Evolutionary conservation across 2,329 filamentous ascomycete genomes (phyloP), one percentile per base, ranked within the genome.

Genomic region (Rhinocladiella similis): DNA sequence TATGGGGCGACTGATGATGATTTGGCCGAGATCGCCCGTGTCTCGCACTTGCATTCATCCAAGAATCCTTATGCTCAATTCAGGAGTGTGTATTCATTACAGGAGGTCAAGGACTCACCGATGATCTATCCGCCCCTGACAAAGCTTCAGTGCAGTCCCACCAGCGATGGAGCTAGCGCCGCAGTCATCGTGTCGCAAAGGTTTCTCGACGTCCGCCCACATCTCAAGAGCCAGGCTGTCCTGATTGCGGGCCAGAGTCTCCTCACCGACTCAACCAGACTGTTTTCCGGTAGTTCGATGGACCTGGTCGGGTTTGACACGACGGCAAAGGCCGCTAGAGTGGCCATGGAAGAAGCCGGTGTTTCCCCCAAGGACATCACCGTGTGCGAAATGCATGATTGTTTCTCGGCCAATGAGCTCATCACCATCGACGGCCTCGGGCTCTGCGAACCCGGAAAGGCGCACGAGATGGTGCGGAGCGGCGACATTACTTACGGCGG

Each of bases 371-470:
- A 76, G 27, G 88, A 96, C 63, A 81, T 92, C 61, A 85, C 88
- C 68, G 89, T 97, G 14, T 91, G 90, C 69, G 93, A 97, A 77
- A 79, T 97, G 59, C 93, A 97, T 75, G 93, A 97, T 77, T 97
- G 93, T 77, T 97, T 97, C 81, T 90, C 86, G 14, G 86, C 92
- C 16, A 97, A 97, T 72, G 90, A 97, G 78, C 89, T 97, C 87
- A 82, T 94, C 48, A 86, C 85, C 1, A 85, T 97, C 46, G 92
- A 97, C 69, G 90, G 89, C 0, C 81, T 97, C 1, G 91, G 91
- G 1, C 81, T 97, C 10, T 83, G 81, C 33, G 85, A 85, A 55
- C 83, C 81, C 9, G 93, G 93, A 7, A 91, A 90, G 72, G 93
- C 93, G 0, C 91, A 96, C 71, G 90, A 96, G 74, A 84, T 96